Evolutionary conservation across 2,329 filamentous ascomycete genomes (phyloP), one percentile per base, ranked within the genome.

Genomic region (Aspergillus niger): DNA sequence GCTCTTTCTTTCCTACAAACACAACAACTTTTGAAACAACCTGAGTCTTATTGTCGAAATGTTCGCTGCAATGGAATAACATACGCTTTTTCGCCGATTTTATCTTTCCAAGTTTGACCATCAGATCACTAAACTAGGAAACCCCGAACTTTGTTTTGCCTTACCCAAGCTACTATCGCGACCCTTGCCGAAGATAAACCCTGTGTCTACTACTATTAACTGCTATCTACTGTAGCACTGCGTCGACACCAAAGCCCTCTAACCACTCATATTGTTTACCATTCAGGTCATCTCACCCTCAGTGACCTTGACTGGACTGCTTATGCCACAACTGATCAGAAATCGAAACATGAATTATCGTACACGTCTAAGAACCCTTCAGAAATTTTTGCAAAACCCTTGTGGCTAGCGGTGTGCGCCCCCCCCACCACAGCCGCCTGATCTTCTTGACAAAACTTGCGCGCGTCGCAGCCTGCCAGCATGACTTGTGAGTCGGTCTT

Each of bases 381-480:
- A 59, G n/a, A 58, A 36, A 36, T 36, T 62, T 55, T 63, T 61
- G 47, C 61, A 60, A 56, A 55, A 58, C 59, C 59, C 61, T 56
- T 65, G 61, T 48, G 61, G 65, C 52, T 66, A 66, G 61, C 59
- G 59, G 63, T 65, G 63, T 66, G 61, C 65, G 57, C 61, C 41
- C 39, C 39, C 55, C 11, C 20, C n/a, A n/a, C 41, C 41, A 20
- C 20, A 44, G 41, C 41, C 41, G 41, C 30, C 47, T 50, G 47
- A 26, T 50, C 26, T 17, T 10, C 15, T 50, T 50, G 26, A 17
- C 47, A 11, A n/a, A 50, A 20, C 11, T 30, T 17, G 20, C 22
- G 5, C 41, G 41, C 47, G 28, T n/a, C 26, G 47, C 47, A 17
- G 28, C 47, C 28, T 50, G 47, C 30, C 47, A 50, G 47, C 47